A percentile compares a stretch with the other conserved stretches of the same genome.
Conservation (phyloP, 1,284 basidiomycete genomes). For the Puccinia coronata region DNA sequence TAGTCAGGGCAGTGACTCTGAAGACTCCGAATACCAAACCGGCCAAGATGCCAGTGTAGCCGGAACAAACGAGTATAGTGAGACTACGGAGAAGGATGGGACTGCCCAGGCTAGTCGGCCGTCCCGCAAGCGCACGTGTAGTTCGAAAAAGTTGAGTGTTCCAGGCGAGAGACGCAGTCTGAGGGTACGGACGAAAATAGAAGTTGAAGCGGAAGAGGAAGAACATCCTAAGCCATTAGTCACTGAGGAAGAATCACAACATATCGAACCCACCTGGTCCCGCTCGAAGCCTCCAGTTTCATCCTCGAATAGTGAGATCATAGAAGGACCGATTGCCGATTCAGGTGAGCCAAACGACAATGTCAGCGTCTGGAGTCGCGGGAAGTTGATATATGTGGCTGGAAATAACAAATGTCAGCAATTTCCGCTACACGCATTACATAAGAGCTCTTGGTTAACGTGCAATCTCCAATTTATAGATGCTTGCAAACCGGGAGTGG, state of each 20-base stretch:
- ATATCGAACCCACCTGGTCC: slow-evolving; percentile 34
- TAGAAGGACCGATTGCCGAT: neutral
- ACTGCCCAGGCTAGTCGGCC: neutral
- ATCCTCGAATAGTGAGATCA: slow-evolving; percentile 25
- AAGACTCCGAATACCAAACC: slow-evolving; percentile 29
- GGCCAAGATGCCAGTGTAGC: slow-evolving; percentile 15
- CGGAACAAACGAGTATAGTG: slow-evolving; percentile 12
- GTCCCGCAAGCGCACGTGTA: neutral
- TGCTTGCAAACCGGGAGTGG: neutral
- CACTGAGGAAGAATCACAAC: slow-evolving; percentile 38
- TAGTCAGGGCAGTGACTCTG: slow-evolving; percentile 37
- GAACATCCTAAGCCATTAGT: slow-evolving; percentile 12
- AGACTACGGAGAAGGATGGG: neutral
- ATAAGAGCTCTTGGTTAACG: neutral
- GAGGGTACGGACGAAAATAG: slow-evolving; percentile 29
- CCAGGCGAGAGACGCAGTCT: slow-evolving; percentile 40
- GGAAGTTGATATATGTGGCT: slow-evolving; percentile 47
- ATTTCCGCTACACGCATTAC: neutral
- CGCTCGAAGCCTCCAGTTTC: slow-evolving; percentile 31
- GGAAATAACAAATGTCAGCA: slow-evolving; percentile 46
- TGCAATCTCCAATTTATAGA: neutral
- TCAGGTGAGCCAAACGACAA: slow-evolving; percentile 11
- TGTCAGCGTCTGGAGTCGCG: slow-evolving; percentile 48
- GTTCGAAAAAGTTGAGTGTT: slow-evolving; percentile 10
- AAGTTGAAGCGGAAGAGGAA: slow-evolving; percentile 37